A percentile compares a stretch with the other conserved stretches of the same genome.
Conservation (phyloP, 2,329 filamentous ascomycete genomes). For the Paecilomyces sp. region DNA sequence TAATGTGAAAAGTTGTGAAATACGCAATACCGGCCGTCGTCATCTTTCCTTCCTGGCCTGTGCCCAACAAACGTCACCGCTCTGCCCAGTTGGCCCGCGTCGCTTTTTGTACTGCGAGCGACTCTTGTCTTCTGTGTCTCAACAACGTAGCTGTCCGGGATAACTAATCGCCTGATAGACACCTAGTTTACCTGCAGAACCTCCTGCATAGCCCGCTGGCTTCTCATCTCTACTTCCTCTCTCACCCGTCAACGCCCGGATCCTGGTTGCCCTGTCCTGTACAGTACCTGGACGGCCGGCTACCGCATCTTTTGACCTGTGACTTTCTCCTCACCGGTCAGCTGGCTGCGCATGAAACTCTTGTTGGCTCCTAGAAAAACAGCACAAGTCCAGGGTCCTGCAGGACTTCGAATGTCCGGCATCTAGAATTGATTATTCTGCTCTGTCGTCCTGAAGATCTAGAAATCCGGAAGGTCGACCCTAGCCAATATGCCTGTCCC, state of each 20-base stretch:
- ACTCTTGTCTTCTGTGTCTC: not conserved
- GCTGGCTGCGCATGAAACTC: not conserved
- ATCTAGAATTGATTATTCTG: not conserved
- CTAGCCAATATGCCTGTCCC: conserved; percentile 19
- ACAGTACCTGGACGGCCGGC: not conserved
- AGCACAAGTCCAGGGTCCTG: not conserved
- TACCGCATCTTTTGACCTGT: not conserved
- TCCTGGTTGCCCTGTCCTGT: not conserved
- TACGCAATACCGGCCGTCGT: not conserved
- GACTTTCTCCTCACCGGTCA: not conserved
- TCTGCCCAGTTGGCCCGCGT: not conserved
- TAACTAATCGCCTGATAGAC: not conserved
- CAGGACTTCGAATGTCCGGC: not conserved
- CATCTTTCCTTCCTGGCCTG: not conserved
- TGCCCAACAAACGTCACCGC: not conserved
- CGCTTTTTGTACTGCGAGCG: not conserved
- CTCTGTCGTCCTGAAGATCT: not conserved
- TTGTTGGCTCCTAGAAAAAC: not conserved
- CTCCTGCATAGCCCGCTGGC: not conserved
- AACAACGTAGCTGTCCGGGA: not conserved
- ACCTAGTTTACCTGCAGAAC: not conserved
- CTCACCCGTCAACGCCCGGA: not conserved
- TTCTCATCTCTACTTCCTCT: not conserved
- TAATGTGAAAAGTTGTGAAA: too few species aligned
- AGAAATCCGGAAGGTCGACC: not conserved